Evolutionary conservation across 2,329 filamentous ascomycete genomes (phyloP).

Genomic region (Beauveria caledonica): DNA sequence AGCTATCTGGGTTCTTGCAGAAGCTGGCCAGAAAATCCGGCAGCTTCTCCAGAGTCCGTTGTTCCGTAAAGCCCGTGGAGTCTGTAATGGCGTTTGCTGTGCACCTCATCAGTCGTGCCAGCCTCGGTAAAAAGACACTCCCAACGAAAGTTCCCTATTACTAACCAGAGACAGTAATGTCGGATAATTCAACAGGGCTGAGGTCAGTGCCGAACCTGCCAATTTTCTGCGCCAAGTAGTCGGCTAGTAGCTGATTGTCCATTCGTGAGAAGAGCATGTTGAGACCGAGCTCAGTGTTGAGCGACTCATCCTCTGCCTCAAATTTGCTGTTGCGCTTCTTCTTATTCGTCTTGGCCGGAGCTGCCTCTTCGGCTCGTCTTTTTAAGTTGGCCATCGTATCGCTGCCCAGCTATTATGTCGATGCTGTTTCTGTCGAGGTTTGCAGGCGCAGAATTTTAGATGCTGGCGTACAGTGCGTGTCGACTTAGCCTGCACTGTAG

Average conservation of each 20-base stretch:
- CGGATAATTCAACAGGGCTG: constrained; percentile 75
- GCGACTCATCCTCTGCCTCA: constrained; percentile 44
- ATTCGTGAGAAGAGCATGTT: constrained; percentile 76
- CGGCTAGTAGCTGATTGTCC: constrained; percentile 75
- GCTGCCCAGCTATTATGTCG: neutral
- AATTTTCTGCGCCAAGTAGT: constrained; percentile 75
- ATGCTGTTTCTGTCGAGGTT: neutral
- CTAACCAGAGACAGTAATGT: constrained; percentile 68
- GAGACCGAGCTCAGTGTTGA: constrained; percentile 63
- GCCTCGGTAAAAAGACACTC: constrained; percentile 32
- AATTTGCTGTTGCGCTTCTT: constrained; percentile 50
- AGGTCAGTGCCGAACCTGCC: constrained; percentile 71
- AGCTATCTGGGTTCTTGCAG: constrained; percentile 45
- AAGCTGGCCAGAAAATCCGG: constrained; percentile 69
- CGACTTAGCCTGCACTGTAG: neutral
- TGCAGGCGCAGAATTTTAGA: constrained; percentile 6
- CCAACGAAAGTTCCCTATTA: neutral
- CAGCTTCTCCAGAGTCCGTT: constrained; percentile 63
- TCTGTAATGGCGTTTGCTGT: constrained; percentile 68
- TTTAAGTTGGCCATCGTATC: constrained; percentile 33
- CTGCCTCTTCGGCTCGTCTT: constrained; percentile 49
- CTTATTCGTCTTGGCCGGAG: constrained; percentile 37
- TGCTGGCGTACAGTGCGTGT: constrained; percentile 4
- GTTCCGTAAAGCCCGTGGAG: constrained; percentile 63
- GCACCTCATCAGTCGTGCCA: constrained; percentile 5